Evolutionary conservation across 768 basidiomycete species (phyloP).

Genomic region (Chalciporus chontae): DNA sequence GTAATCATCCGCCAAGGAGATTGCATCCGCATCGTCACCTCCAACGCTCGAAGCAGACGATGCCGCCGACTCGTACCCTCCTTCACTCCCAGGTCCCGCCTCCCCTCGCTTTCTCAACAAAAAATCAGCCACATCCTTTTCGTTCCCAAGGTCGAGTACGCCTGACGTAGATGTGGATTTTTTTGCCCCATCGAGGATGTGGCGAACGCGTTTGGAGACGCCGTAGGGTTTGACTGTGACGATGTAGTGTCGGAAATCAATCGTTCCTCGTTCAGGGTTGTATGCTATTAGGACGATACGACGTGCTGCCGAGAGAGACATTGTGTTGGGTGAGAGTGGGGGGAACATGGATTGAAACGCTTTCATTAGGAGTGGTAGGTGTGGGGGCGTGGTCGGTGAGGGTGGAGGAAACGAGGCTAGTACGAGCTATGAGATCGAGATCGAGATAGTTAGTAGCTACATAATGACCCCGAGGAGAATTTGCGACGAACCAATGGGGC

Average conservation of each 20-base stretch:
- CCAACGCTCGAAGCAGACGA: constrained; percentile 78
- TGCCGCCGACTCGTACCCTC: constrained; percentile 76
- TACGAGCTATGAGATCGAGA: constrained; percentile 54
- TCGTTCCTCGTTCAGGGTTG: constrained; percentile 77
- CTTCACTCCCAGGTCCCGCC: constrained; percentile 49
- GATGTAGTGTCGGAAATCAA: constrained; percentile 92
- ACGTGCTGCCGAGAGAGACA: constrained; percentile 84
- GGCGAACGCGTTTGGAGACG: constrained; percentile 86
- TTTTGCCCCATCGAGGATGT: constrained; percentile 67
- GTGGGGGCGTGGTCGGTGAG: constrained; percentile 70
- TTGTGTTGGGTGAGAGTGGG: constrained; percentile 76
- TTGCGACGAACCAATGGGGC: constrained; percentile 74
- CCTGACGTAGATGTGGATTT: constrained; percentile 31
- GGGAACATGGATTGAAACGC: constrained; percentile 97
- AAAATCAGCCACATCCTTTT: constrained; percentile 95
- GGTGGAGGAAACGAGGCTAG: constrained; percentile 82
- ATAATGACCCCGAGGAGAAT: background rate
- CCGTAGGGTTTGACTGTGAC: constrained; percentile 96
- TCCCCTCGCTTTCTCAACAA: constrained; percentile 70
- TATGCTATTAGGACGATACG: constrained; percentile 93
- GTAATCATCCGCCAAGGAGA: constrained; percentile 88
- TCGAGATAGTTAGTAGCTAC: background rate
- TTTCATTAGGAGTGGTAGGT: constrained; percentile 90
- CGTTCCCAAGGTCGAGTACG: constrained; percentile 78
- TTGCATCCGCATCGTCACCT: constrained; percentile 78